Evolutionary conservation across 2,329 filamentous ascomycete species (phyloP).

Genomic region (Didymella arachidicola): DNA sequence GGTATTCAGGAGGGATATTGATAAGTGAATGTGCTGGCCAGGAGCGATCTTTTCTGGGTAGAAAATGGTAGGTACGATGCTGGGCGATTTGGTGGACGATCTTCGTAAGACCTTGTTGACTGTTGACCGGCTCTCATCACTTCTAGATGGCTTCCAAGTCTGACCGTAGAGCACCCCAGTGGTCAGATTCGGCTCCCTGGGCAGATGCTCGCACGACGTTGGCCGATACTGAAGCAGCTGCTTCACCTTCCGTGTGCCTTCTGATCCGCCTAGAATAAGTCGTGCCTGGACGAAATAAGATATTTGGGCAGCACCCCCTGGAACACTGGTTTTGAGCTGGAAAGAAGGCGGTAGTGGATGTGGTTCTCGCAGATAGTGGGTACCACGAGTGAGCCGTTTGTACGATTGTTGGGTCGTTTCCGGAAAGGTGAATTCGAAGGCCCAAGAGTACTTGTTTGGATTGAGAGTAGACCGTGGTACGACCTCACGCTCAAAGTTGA

Average conservation of each 20-base stretch:
- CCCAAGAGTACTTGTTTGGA: slow-evolving; percentile 44
- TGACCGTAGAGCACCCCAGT: slow-evolving; percentile 41
- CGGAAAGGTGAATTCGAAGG: slow-evolving; percentile 49
- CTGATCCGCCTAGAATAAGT: slow-evolving; percentile 27
- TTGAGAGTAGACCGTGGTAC: slow-evolving; percentile 28
- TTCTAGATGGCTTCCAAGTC: slow-evolving; percentile 36
- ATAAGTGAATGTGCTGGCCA: slow-evolving; percentile 45
- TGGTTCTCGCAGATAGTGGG: slow-evolving; percentile 41
- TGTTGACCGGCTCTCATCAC: slow-evolving; percentile 21
- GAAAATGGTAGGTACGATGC: slow-evolving; percentile 43
- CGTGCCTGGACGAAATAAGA: slow-evolving; percentile 44
- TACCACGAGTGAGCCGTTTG: slow-evolving; percentile 37
- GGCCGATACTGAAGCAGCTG: slow-evolving; percentile 41
- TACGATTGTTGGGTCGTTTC: slow-evolving; percentile 39
- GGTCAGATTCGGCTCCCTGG: slow-evolving; percentile 29
- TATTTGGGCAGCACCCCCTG: slow-evolving; percentile 41
- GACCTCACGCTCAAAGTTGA: slow-evolving; percentile 39
- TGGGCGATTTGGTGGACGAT: slow-evolving; percentile 25
- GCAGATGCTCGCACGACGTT: slow-evolving; percentile 21
- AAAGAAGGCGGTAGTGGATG: slow-evolving; percentile 48
- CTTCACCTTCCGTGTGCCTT: slow-evolving; percentile 29
- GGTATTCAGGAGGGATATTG: slow-evolving; percentile 35
- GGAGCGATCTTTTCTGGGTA: slow-evolving; percentile 41
- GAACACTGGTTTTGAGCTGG: slow-evolving; percentile 34
- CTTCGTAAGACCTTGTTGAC: slow-evolving; percentile 37